Base-by-base conservation (phyloP, 495 filamentous ascomycete species). In the Clavariopsis aquatica region DNA sequence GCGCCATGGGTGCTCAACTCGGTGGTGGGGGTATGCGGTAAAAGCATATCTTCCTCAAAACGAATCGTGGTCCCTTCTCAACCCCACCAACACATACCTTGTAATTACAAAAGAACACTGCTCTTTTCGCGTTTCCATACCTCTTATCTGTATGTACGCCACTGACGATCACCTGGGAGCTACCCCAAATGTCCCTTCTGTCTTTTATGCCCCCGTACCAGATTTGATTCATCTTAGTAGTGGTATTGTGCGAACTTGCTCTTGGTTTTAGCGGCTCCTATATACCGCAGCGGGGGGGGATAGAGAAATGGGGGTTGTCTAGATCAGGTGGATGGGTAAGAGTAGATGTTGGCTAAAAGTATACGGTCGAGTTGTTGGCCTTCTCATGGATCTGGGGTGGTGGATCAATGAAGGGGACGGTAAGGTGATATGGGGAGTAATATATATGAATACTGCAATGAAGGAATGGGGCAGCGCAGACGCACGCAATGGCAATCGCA, bases 1-100 rank as follows among this genome's bases (percentile, higher is more conserved):
- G 90, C 60, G 84, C 87, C 47, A 91, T 95, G 86, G 85, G 85
- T 27, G 79, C 60, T 6, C 75, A 74, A 17, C 58, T 74, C 19
- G 74, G 70, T 43, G 72, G 66, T 13, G 69, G 66, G 13, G 69
- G 69, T 12, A 72, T 74, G 66, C 74, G 72, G 65, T 77, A 76
- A 65, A 68, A 6, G 4, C n/a, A 2, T 43, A 10, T 17, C 15
- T n/a, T n/a, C 5, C 13, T 43, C 38, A 17, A 43, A 43, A 43
- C 5, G 3, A n/a, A 43, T 6, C 31, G 31, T 36, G 31, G 31
- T 6, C 31, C 31, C 31, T 36, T 36, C 31, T 36, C 31, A 13
- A 36, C 31, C 31, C 31, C 31, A 36, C n/a, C n/a, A n/a, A n/a
- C n/a, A n/a, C n/a, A n/a, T n/a, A 36, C 6, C 31, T 43, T 43